phyloP scores from a whole-genome alignment of 305 asterid species.

The Coffea humblotiana region DNA sequence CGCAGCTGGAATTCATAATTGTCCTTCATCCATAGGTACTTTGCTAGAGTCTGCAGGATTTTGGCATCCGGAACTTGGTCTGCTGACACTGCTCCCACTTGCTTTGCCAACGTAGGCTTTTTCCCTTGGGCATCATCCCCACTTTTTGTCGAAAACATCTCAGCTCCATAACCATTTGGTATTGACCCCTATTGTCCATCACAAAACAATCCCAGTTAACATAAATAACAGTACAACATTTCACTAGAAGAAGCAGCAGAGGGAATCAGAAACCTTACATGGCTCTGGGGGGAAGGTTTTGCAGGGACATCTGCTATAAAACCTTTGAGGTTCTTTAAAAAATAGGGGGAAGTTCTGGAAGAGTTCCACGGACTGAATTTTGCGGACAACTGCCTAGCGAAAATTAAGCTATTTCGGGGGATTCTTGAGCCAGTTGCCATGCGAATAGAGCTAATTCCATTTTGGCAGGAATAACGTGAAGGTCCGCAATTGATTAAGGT shows the following conservation, averaged over 20 bases:
- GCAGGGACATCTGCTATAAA: constrained; percentile 68
- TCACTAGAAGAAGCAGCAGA: neutral
- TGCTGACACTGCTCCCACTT: constrained; percentile 35
- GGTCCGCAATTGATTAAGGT: constrained; percentile 8
- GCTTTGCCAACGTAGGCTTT: constrained; percentile 36
- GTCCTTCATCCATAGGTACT: constrained; percentile 91
- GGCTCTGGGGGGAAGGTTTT: constrained; percentile 45
- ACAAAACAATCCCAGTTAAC: constrained; percentile 8
- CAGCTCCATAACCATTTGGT: constrained; percentile 46
- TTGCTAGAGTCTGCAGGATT: constrained; percentile 68
- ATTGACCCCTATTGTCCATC: constrained; percentile 36
- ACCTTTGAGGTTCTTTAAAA: constrained; percentile 44
- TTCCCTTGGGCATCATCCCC: constrained; percentile 20
- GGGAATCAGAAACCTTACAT: constrained; percentile 33
- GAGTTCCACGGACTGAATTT: constrained; percentile 45
- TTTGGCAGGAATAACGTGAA: constrained; percentile 10
- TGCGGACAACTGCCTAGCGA: constrained; percentile 38
- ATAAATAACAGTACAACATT: neutral
- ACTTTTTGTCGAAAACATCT: constrained; percentile 58
- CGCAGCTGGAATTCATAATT: constrained; percentile 74
- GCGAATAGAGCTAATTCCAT: constrained; percentile 5
- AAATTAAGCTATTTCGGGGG: constrained; percentile 18
- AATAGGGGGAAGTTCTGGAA: constrained; percentile 39
- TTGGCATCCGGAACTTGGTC: constrained; percentile 56
- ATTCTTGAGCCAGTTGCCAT: neutral